phyloP scores from a whole-genome alignment of 164 flowering plant genomes.

The Tetracentron sinense region DNA sequence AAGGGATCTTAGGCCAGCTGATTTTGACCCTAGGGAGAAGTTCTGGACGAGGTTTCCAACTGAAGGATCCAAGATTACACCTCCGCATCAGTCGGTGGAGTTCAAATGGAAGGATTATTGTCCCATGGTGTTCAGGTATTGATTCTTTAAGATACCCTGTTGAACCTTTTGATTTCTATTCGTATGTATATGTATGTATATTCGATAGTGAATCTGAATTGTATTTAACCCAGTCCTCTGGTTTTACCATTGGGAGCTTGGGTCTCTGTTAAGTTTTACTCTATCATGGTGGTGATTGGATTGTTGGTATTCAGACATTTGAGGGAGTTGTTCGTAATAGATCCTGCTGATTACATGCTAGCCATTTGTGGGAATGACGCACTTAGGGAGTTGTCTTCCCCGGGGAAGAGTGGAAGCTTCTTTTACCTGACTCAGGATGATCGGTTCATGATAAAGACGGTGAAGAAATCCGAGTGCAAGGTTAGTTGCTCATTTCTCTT shows the following conservation, averaged over 20 bases:
- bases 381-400: slow-evolving; percentile 79
- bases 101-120: slow-evolving; percentile 78
- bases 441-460: slow-evolving; percentile 89
- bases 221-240: background rate
- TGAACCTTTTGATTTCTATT: background rate
- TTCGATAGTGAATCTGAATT: background rate
- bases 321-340: slow-evolving; percentile 67
- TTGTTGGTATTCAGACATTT: slow-evolving; percentile 41
- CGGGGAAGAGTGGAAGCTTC: slow-evolving; percentile 89
- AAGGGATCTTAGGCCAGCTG: slow-evolving; percentile 42
- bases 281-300: background rate
- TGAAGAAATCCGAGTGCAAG: slow-evolving; percentile 79
- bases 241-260: background rate
- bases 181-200: background rate
- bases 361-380: slow-evolving; percentile 88
- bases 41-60: slow-evolving; percentile 73
- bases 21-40: slow-evolving; percentile 68
- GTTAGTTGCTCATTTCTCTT: slow-evolving; percentile 30
- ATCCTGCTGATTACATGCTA: slow-evolving; percentile 87
- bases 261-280: slow-evolving; percentile 3
- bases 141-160: background rate
- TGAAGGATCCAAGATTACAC: slow-evolving; percentile 62
- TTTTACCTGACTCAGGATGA: slow-evolving; percentile 89
- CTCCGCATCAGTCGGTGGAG: slow-evolving; percentile 60
- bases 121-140: slow-evolving; percentile 63